phyloP scores from a whole-genome alignment of 257 asterid genomes.

The Henckelia pumila region DNA sequence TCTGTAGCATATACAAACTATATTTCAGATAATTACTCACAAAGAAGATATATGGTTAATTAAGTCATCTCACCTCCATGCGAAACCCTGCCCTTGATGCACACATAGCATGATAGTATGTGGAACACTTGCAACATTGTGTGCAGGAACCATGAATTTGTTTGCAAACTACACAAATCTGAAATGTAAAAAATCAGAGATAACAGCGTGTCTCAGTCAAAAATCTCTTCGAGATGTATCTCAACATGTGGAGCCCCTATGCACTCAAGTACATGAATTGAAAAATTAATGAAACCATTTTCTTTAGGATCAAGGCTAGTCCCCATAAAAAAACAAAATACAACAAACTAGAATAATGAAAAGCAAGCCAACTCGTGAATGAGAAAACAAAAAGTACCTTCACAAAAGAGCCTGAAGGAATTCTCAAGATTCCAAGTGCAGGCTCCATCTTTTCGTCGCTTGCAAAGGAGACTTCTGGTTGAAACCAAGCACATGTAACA shows the following conservation, averaged over 20 bases:
- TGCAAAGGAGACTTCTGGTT: constrained; percentile 96
- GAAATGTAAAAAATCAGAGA: constrained; percentile 27
- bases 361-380: constrained; percentile 2
- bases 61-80: constrained; percentile 78
- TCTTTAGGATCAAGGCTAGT: constrained; percentile 3
- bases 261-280: constrained; percentile 18
- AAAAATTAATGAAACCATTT: constrained; percentile 1
- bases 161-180: constrained; percentile 98
- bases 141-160: constrained; percentile 99
- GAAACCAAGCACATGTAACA: constrained; percentile 99
- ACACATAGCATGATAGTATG: constrained; percentile 92
- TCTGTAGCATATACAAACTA: constrained; percentile 7
- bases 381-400: constrained; percentile 51
- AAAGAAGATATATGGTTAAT: constrained; percentile 7
- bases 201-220: not conserved
- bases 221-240: not conserved
- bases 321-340: constrained; percentile 7
- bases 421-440: constrained; percentile 87
- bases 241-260: constrained; percentile 1
- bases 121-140: constrained; percentile 91
- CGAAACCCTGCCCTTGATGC: constrained; percentile 97
- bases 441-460: constrained; percentile 97
- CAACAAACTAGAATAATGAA: constrained; percentile 11
- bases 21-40: not conserved
- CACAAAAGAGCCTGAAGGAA: constrained; percentile 85